Evolutionary conservation across 176 grass and related monocot species (phyloP).

Genomic region (bread wheat (Triticum aestivum)): IWGSC_CS_RefSeq_v2.1 NC_057807.1:29550444-29550943

Average conservation of each 20-base stretch:
- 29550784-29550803: background rate
- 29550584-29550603: background rate
- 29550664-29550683: background rate
- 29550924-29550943: background rate
- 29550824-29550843: background rate
- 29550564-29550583: background rate
- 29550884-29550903: background rate
- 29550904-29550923: background rate
- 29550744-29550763: background rate
- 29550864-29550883: background rate
- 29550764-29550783: background rate
- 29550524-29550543: background rate
- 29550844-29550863: background rate
- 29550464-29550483: background rate
- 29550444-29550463: background rate
- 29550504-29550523: background rate
- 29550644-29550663: background rate
- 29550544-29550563: background rate
- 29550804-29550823: background rate
- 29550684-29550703: conserved; percentile 1
- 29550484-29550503: background rate
- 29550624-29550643: background rate
- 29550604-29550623: background rate
- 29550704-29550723: background rate
- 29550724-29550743: no score